Evolutionary conservation across 1,139 yeast species (phyloP).

Genomic region (Zygosaccharomyces sapae): DNA sequence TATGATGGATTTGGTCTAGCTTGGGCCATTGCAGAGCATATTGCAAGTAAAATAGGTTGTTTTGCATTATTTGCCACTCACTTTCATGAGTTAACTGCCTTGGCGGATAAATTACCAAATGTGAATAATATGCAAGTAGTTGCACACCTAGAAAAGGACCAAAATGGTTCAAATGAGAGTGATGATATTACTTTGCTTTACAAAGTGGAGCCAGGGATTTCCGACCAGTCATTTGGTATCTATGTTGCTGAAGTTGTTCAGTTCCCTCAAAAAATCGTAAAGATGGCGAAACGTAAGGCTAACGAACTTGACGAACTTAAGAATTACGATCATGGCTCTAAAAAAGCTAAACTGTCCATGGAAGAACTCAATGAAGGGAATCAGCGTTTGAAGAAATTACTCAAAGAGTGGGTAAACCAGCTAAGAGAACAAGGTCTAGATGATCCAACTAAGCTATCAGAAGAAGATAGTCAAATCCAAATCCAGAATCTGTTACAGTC

Average conservation of each 20-base stretch:
- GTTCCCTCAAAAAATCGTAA: constrained; percentile 81
- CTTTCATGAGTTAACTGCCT: constrained; percentile 87
- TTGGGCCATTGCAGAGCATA: constrained; percentile 89
- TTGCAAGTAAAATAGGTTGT: constrained; percentile 64
- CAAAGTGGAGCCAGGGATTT: constrained; percentile 86
- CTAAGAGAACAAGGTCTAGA: constrained; percentile 42
- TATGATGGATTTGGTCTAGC: constrained; percentile 98
- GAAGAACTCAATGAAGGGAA: constrained; percentile 58
- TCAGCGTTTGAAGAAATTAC: constrained; percentile 48
- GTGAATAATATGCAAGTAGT: constrained; percentile 87
- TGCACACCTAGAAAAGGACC: constrained; percentile 67
- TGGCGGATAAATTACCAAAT: constrained; percentile 56
- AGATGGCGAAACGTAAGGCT: constrained; percentile 94
- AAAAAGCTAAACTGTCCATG: constrained; percentile 49
- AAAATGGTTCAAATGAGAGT: constrained; percentile 33
- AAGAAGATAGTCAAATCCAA: constrained; percentile 24
- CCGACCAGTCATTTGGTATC: constrained; percentile 94
- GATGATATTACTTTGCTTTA: constrained; percentile 84
- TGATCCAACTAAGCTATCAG: constrained; percentile 21
- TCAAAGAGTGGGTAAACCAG: constrained; percentile 57
- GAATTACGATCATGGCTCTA: constrained; percentile 39
- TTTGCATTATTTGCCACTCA: constrained; percentile 93
- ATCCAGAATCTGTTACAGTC: constrained; percentile 24
- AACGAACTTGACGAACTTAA: constrained; percentile 73
- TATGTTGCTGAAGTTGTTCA: constrained; percentile 95